Conservation (phyloP, 352 stramenopile species). For the Phytophthora citricola region DNA sequence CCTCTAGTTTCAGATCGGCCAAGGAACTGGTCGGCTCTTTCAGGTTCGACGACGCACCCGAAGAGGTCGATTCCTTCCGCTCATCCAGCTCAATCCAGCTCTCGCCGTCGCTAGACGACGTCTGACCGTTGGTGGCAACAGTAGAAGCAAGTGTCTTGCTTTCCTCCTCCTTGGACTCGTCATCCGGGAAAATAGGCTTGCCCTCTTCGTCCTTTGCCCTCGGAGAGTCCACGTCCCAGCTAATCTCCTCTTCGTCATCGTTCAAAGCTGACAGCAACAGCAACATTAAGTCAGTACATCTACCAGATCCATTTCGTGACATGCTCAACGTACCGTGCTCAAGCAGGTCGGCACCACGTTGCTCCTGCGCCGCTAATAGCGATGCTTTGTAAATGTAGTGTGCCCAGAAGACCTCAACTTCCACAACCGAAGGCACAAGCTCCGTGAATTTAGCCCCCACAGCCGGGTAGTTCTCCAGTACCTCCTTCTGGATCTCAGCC, state of each 20-base stretch:
- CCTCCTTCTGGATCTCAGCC: constrained; percentile 51
- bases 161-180: constrained; percentile 53
- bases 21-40: constrained; percentile 38
- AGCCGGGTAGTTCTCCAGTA: constrained; percentile 71
- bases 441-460: constrained; percentile 63
- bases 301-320: too few species aligned
- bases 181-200: constrained; percentile 50
- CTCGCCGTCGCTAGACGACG: constrained; percentile 64
- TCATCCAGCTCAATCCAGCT: constrained; percentile 78
- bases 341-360: constrained; percentile 65
- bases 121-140: constrained; percentile 15
- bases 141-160: constrained; percentile 18
- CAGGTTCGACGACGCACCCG: constrained; percentile 40
- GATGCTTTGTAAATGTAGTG: constrained; percentile 85
- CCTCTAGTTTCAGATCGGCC: constrained; percentile 40
- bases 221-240: constrained; percentile 73
- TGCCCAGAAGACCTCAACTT: constrained; percentile 63
- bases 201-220: constrained; percentile 45
- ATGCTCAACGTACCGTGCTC: constrained; percentile 53
- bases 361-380: constrained; percentile 69
- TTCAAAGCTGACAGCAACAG: constrained; percentile 48
- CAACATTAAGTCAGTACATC: constrained; percentile 2
- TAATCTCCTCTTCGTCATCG: constrained; percentile 72
- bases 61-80: constrained; percentile 65
- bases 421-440: constrained; percentile 61